phyloP scores from a whole-genome alignment of 441 rosid species.

The Syzygium syzygioides region DNA sequence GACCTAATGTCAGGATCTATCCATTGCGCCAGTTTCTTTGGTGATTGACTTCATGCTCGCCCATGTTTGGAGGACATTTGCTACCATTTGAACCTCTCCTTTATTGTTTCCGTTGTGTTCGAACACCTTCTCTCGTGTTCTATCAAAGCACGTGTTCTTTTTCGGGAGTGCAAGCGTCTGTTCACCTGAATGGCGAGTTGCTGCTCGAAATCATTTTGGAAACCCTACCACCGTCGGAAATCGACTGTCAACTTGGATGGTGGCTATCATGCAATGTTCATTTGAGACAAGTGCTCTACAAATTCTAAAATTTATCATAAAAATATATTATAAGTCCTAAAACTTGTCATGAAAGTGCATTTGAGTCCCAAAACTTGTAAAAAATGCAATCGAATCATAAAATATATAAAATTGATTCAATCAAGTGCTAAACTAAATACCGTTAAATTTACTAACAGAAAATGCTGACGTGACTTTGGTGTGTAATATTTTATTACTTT shows the following conservation, averaged over 20 bases:
- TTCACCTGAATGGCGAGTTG: background rate
- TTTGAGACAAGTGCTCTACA: too few species aligned
- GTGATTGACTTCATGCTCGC: background rate
- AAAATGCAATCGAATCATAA: too few species aligned
- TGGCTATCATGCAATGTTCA: background rate
- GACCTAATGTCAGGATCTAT: background rate
- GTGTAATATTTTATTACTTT: too few species aligned
- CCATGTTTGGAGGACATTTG: background rate
- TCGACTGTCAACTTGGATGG: background rate
- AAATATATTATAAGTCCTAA: too few species aligned
- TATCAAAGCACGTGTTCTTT: background rate
- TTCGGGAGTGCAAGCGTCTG: background rate
- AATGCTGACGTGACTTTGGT: accelerated
- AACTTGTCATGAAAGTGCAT: too few species aligned
- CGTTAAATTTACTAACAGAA: too few species aligned
- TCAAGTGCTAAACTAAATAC: too few species aligned
- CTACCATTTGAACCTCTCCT: background rate
- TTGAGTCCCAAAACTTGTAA: too few species aligned
- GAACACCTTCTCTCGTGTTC: background rate
- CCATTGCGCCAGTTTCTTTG: background rate
- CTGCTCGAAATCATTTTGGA: background rate
- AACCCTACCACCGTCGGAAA: background rate
- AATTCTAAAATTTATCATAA: too few species aligned
- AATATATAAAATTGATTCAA: too few species aligned
- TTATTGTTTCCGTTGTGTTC: background rate